phyloP scores from a whole-genome alignment of 2,329 filamentous ascomycete genomes.

The Graphiopsis chlorocephala region DNA sequence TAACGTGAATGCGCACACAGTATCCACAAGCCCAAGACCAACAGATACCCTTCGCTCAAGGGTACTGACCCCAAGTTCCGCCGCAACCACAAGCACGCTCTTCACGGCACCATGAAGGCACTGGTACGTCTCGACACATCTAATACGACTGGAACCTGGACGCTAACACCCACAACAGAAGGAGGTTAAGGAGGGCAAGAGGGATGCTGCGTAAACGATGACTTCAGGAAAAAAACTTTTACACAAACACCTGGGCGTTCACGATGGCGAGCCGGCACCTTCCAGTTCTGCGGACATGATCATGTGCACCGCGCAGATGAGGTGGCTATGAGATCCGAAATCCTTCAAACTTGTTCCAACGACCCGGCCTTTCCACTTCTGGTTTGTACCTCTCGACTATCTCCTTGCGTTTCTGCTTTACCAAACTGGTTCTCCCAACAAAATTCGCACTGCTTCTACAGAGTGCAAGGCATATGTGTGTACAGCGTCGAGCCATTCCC shows the following conservation, averaged over 20 bases:
- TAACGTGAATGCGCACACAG: constrained; percentile 47
- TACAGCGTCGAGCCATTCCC: constrained; percentile 62
- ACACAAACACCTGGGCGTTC: constrained; percentile 14
- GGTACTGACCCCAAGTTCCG: constrained; percentile 99
- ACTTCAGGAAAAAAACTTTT: constrained; percentile 11
- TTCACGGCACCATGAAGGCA: constrained; percentile 97
- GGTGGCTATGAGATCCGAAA: constrained; percentile 16
- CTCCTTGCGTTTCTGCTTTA: constrained; percentile 3
- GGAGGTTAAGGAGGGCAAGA: constrained; percentile 95
- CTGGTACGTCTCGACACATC: constrained; percentile 65
- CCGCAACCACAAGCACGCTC: constrained; percentile 99
- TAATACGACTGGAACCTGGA: constrained; percentile 1
- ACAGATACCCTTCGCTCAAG: constrained; percentile 97
- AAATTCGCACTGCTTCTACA: constrained; percentile 23
- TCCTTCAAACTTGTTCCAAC: constrained; percentile 11
- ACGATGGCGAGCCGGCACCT: constrained; percentile 15
- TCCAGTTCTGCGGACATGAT: constrained; percentile 13
- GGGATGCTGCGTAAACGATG: constrained; percentile 69
- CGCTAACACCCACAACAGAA: constrained; percentile 61
- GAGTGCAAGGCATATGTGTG: constrained; percentile 62
- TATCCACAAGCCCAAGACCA: constrained; percentile 99
- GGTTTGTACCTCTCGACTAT: constrained; percentile 9
- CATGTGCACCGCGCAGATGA: constrained; percentile 13
- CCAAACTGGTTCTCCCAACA: not conserved
- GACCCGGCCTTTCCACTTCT: constrained; percentile 1